A percentile compares a stretch with the other conserved stretches of the same genome.
These are phyloP conservation scores for Talaromyces stipitatus DNA, from an alignment of 495 filamentous ascomycete genomes.

Conservation along the genomic window DNA sequence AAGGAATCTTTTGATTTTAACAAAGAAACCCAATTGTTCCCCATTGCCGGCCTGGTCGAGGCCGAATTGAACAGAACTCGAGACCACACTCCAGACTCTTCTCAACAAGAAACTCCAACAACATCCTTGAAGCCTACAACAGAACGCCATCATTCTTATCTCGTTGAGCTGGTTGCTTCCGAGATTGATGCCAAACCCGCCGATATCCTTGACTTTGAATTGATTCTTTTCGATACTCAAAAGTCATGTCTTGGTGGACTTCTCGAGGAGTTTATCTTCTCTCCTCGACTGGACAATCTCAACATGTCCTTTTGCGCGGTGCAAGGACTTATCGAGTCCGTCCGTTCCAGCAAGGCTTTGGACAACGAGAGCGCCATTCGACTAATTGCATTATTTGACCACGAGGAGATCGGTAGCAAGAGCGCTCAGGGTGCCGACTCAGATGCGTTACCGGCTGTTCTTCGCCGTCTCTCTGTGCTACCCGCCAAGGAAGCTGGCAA, in stretches of 20 bases:
- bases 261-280: slow-evolving; percentile 91
- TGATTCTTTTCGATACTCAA: slow-evolving; percentile 93
- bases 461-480: slow-evolving; percentile 79
- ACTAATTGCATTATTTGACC: slow-evolving; percentile 87
- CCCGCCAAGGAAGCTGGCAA: slow-evolving; percentile 37
- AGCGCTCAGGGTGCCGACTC: slow-evolving; percentile 92
- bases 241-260: slow-evolving; percentile 81
- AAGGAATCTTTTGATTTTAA: slow-evolving; percentile 83
- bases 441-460: slow-evolving; percentile 80
- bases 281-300: slow-evolving; percentile 85
- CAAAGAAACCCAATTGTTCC: slow-evolving; percentile 92
- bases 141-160: slow-evolving; percentile 81
- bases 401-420: slow-evolving; percentile 91
- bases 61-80: slow-evolving; percentile 75
- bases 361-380: slow-evolving; percentile 75
- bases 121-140: slow-evolving; percentile 66
- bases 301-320: slow-evolving; percentile 89
- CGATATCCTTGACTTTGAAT: slow-evolving; percentile 87
- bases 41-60: slow-evolving; percentile 80
- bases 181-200: slow-evolving; percentile 59
- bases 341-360: slow-evolving; percentile 52
- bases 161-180: slow-evolving; percentile 79
- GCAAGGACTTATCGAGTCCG: slow-evolving; percentile 70
- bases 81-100: slow-evolving; percentile 26
- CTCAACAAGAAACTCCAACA: slow-evolving; percentile 46